Percentiles rank a stretch among this genome's conserved stretches.
Evolutionary conservation across 1,284 basidiomycete species (phyloP).

Genomic region (Calocybe gambosa): DNA sequence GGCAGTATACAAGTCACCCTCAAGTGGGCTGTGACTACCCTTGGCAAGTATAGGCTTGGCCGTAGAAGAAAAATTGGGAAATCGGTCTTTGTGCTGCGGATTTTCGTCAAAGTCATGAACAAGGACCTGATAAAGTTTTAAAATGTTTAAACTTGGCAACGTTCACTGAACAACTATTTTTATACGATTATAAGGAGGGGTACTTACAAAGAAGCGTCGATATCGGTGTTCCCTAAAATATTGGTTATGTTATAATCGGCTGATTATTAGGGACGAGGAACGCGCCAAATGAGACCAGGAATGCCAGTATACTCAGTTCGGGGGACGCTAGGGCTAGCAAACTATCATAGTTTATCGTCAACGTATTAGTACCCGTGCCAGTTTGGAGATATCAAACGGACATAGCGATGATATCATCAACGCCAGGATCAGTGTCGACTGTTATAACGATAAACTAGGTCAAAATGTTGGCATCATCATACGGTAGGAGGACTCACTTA

Average conservation of each 20-base stretch:
- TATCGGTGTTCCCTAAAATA: constrained; percentile 63
- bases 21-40: constrained; percentile 70
- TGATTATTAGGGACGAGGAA: constrained; percentile 4
- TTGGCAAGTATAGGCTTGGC: constrained; percentile 58
- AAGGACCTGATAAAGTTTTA: constrained; percentile 74
- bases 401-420: constrained; percentile 86
- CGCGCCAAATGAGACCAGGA: constrained; percentile 74
- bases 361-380: neutral
- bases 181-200: neutral
- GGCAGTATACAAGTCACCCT: constrained; percentile 74
- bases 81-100: constrained; percentile 52
- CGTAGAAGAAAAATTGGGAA: constrained; percentile 48
- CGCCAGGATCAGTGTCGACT: constrained; percentile 86
- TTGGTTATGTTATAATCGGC: neutral
- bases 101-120: constrained; percentile 55
- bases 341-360: constrained; percentile 25
- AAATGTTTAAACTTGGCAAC: constrained; percentile 60
- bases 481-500: constrained; percentile 38
- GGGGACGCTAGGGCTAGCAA: constrained; percentile 69
- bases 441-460: constrained; percentile 2
- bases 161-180: neutral
- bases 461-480: neutral
- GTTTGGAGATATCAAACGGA: constrained; percentile 25
- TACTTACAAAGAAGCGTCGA: constrained; percentile 51
- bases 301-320: constrained; percentile 73